Evolutionary conservation across 1,284 basidiomycete species (phyloP).

Genomic region (Rhizoctonia solani): DNA sequence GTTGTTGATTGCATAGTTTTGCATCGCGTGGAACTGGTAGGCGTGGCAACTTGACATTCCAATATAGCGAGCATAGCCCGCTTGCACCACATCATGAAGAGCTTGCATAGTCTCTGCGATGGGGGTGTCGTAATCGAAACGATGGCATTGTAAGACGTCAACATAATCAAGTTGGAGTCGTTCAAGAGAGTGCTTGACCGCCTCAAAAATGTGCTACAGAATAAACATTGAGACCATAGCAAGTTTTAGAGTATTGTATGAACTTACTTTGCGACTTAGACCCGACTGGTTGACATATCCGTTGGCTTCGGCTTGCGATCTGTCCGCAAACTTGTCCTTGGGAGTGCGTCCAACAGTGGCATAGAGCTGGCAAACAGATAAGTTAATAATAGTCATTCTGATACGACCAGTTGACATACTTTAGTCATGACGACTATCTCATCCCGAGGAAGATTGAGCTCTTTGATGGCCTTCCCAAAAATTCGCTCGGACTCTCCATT

Average conservation of each 20-base stretch:
- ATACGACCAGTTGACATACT: constrained; percentile 38
- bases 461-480: constrained; percentile 43
- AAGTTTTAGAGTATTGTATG: constrained; percentile 7
- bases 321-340: not conserved
- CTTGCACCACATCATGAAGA: too few relatives aligned
- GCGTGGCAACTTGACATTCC: constrained; percentile 27
- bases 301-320: constrained; percentile 7
- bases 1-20: constrained; percentile 38
- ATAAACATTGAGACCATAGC: not conserved
- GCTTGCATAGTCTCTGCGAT: constrained; percentile 41
- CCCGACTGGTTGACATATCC: constrained; percentile 48
- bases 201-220: constrained; percentile 43
- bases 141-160: constrained; percentile 41
- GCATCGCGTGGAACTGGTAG: constrained; percentile 36
- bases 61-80: constrained; percentile 21
- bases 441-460: constrained; percentile 34
- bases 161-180: too few relatives aligned
- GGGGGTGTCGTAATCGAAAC: constrained; percentile 39
- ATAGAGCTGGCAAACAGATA: constrained; percentile 39
- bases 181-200: constrained; percentile 25
- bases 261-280: constrained; percentile 44
- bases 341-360: constrained; percentile 25
- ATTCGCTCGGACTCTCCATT: constrained; percentile 38
- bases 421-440: constrained; percentile 40
- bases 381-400: not conserved